Percentiles rank a stretch among this genome's conserved stretches.
Evolutionary conservation across 345 rosid species (phyloP).

Genomic region (Theobroma cacao): DNA sequence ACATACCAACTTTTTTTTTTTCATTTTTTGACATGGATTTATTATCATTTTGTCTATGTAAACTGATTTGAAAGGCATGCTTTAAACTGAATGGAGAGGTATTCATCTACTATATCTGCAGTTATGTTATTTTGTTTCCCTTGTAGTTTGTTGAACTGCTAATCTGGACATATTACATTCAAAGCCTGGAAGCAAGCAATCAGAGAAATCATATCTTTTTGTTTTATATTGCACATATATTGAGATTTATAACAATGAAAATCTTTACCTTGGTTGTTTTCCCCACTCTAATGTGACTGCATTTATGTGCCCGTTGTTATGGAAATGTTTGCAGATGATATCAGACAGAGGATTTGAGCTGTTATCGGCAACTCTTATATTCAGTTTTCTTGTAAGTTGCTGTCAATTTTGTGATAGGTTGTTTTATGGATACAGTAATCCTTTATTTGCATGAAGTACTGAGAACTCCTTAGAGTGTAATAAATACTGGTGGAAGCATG

Average conservation of each 20-base stretch:
- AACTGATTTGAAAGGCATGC: neutral
- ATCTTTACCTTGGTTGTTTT: neutral
- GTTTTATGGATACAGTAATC: neutral
- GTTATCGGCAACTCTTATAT: constrained; percentile 66
- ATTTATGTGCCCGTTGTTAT: neutral
- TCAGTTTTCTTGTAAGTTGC: constrained; percentile 70
- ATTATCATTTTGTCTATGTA: too few species aligned
- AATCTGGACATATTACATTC: too few species aligned
- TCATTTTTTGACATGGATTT: neutral
- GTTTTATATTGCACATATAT: neutral
- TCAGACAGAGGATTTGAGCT: constrained; percentile 84
- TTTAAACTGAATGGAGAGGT: neutral
- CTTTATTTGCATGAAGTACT: neutral
- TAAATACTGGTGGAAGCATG: neutral
- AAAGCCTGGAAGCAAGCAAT: neutral
- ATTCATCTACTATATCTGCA: too few species aligned
- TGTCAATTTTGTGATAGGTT: constrained; percentile 6
- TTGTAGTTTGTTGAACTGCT: too few species aligned
- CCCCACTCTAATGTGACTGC: neutral
- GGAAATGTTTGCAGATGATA: constrained; percentile 49
- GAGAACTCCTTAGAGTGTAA: neutral
- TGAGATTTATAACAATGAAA: neutral
- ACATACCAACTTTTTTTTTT: neutral
- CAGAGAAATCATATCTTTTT: neutral
- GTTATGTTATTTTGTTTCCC: too few species aligned